These are phyloP conservation scores for Daldinia caldariorum DNA, from an alignment of 495 filamentous ascomycete genomes.

Conservation along the genomic window DNA sequence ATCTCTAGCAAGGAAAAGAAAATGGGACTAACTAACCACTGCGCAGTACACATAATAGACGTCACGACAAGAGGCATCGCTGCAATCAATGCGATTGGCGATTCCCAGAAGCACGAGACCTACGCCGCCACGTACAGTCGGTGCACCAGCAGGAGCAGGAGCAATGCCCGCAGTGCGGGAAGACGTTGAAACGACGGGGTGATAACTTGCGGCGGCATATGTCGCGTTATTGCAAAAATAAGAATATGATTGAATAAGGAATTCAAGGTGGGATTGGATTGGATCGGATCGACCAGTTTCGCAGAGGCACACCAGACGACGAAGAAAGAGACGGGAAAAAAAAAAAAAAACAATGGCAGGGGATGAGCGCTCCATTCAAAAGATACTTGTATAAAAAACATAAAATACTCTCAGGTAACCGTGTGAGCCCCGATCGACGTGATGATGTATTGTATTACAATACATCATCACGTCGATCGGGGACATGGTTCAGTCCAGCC, in stretches of 20 bases:
- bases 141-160: constrained; percentile 14
- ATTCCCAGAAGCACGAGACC: constrained; percentile 25
- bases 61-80: constrained; percentile 14
- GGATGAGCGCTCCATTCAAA: not conserved
- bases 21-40: not conserved
- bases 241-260: not conserved
- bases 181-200: constrained; percentile 6
- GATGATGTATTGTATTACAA: constrained; percentile 6
- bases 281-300: no score
- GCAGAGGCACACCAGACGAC: not conserved
- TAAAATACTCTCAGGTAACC: not conserved
- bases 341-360: not conserved
- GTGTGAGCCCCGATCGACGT: not conserved
- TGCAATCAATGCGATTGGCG: constrained; percentile 14
- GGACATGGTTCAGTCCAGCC: not conserved
- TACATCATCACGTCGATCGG: not conserved
- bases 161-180: constrained; percentile 20
- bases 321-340: no score
- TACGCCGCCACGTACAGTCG: constrained; percentile 27
- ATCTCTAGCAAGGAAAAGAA: not conserved
- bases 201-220: constrained; percentile 33
- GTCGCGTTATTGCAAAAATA: constrained; percentile 18
- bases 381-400: not conserved
- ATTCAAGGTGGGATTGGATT: not conserved
- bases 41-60: constrained; percentile 5